A percentile compares a stretch with the other conserved stretches of the same genome.
Evolutionary conservation across 805 yeast genomes (phyloP).

Genomic region (Komagataella pastoris): DNA sequence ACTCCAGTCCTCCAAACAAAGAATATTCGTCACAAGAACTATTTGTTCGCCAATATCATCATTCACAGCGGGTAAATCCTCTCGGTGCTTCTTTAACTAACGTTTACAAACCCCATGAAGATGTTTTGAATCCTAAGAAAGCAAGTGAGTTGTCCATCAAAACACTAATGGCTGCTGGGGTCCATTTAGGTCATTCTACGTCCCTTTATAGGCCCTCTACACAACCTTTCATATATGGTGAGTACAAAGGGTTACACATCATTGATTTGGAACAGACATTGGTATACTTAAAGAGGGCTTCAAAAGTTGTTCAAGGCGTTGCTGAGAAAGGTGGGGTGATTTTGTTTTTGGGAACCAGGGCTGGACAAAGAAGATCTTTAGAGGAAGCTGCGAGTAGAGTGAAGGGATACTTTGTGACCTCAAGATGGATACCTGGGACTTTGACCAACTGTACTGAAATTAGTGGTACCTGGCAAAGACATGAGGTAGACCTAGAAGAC

Average conservation of each 20-base stretch:
- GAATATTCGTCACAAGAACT: conserved; percentile 73
- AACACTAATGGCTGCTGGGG: conserved; percentile 79
- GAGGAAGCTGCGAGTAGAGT: conserved; percentile 69
- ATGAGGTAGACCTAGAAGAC: conserved; percentile 69
- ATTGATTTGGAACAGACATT: conserved; percentile 84
- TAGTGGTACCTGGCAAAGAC: conserved; percentile 40
- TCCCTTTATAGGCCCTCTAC: conserved; percentile 67
- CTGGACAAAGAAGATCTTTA: conserved; percentile 63
- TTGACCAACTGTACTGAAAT: conserved; percentile 63
- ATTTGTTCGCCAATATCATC: conserved; percentile 57
- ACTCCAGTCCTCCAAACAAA: conserved; percentile 43
- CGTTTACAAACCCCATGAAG: conserved; percentile 60
- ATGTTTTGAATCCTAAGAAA: conserved; percentile 43
- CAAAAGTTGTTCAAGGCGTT: conserved; percentile 74
- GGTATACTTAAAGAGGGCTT: conserved; percentile 62
- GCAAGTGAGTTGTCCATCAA: conserved; percentile 50
- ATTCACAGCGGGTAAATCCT: conserved; percentile 35
- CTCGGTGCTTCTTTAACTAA: conserved; percentile 54
- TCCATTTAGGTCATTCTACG: conserved; percentile 88
- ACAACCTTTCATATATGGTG: conserved; percentile 80
- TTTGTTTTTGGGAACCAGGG: conserved; percentile 72
- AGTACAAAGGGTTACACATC: conserved; percentile 80
- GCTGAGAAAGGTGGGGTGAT: conserved; percentile 73
- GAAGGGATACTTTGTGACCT: conserved; percentile 68
- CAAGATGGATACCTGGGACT: conserved; percentile 92